Conservation (phyloP, 495 filamentous ascomycete species). For the Aspergillus sparsus region DNA sequence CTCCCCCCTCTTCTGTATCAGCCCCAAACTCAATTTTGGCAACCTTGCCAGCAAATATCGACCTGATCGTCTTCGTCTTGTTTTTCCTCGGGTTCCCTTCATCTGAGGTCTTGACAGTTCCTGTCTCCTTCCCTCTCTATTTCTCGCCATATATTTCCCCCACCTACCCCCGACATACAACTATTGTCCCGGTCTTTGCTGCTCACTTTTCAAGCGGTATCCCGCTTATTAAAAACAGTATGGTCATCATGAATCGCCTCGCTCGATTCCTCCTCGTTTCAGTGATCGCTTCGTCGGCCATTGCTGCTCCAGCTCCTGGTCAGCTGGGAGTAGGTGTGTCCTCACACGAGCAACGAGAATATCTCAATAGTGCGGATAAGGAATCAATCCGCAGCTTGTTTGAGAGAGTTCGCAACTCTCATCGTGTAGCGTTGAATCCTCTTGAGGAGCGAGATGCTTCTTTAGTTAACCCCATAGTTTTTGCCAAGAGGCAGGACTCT, state of each 20-base stretch:
- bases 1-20: neutral
- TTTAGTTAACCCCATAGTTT: neutral
- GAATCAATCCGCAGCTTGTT: slow-evolving; percentile 1
- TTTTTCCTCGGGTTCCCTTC: neutral
- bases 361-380: slow-evolving; percentile 17
- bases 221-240: slow-evolving; percentile 2
- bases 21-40: neutral
- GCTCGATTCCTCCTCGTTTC: slow-evolving; percentile 31
- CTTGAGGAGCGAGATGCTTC: slow-evolving; percentile 1
- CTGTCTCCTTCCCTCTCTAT: neutral
- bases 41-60: neutral
- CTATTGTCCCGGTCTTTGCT: neutral
- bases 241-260: slow-evolving; percentile 24
- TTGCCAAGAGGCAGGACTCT: slow-evolving; percentile 7
- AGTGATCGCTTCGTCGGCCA: slow-evolving; percentile 32
- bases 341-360: slow-evolving; percentile 18
- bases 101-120: neutral
- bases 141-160: neutral
- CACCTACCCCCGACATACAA: neutral
- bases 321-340: slow-evolving; percentile 13
- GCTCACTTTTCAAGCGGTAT: neutral
- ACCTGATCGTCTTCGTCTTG: neutral
- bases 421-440: neutral
- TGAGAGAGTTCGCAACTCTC: slow-evolving; percentile 5
- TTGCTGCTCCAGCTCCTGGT: slow-evolving; percentile 22